Evolutionary conservation across 345 rosid species (phyloP), one percentile per base, ranked within the genome.

Genomic region (Alliaria petiolata): DNA sequence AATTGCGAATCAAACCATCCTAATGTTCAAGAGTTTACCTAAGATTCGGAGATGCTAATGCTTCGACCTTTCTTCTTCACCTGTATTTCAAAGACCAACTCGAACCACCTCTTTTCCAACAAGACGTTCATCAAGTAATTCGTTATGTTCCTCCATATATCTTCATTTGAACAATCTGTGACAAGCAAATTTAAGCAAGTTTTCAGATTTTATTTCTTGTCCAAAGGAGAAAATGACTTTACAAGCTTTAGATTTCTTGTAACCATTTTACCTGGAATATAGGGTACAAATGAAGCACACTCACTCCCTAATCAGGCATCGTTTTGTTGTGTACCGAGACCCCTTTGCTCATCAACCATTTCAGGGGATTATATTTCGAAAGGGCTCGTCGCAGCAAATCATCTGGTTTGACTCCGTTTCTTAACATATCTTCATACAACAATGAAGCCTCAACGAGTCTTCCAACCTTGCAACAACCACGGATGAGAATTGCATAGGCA

Each of bases 381-480:
- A 83, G 71, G 0, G 67, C 81, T 58, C 20, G 63, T 40, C 19
- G 72, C 62, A 85, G 60, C 65, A 83, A 58, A 31, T 44, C 64
- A 71, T 83, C 85, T 5, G 87, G 85, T 72, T 43, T 58, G 61
- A 81, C 70, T 25, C 85, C 70, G 31, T 63, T 72, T 65, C 69
- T 76, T 9, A 81, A 38, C 85, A 85, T 85, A 1, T 30, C 55
- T 10, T 76, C 76, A 63, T 62, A 85, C 74, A 78, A 76, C 47
- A 71, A 44, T 55, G 57, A 62, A 57, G 84, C 89, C 70, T 85
- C 85, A n/a, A 4, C 65, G 7, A 80, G 64, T 68, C 57, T 85
- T 35, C 85, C 81, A 51, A 70, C 79, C 36, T 83, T 81, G 76
- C 89, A 83, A 55, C 25, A 85, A 17, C 84, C 84, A 70, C 82